A percentile compares a stretch with the other conserved stretches of the same genome.
Conservation (phyloP, 371 early-diverging fungal genomes). For the Cladochytrium tenue region DNA sequence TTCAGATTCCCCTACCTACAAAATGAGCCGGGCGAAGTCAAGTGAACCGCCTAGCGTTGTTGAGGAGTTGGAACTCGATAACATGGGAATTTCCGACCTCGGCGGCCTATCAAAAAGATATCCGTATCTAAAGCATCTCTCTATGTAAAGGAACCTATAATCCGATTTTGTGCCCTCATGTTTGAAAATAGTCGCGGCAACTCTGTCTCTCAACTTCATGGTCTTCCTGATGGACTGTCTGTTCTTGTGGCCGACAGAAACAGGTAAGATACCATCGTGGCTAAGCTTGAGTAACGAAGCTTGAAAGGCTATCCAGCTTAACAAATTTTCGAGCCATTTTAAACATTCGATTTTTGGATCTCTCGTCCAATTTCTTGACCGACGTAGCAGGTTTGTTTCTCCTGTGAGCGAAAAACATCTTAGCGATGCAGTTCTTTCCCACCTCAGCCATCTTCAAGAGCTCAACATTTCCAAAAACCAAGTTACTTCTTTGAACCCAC, state of each 20-base stretch:
- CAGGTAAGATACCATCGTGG: neutral
- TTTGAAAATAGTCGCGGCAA: neutral
- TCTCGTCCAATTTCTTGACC: neutral
- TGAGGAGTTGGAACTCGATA: neutral
- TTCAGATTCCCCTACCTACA: neutral
- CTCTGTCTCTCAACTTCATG: neutral
- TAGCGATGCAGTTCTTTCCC: neutral
- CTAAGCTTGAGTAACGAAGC: neutral
- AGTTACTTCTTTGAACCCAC: neutral
- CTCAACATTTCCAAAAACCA: neutral
- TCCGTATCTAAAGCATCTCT: neutral
- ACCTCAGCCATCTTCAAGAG: neutral
- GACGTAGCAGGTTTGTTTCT: neutral
- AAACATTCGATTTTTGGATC: neutral
- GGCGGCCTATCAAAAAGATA: neutral
- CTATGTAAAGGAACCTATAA: neutral
- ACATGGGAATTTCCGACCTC: neutral
- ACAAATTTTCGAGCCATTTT: neutral
- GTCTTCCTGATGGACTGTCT: neutral
- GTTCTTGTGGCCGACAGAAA: neutral
- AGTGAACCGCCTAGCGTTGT: neutral
- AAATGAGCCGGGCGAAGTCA: neutral
- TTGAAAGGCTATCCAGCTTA: neutral
- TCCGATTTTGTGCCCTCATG: neutral
- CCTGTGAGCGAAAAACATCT: neutral